These are phyloP conservation scores for Micractinium conductrix DNA, from an alignment of 139 green algal species.

Conservation along the genomic window DNA sequence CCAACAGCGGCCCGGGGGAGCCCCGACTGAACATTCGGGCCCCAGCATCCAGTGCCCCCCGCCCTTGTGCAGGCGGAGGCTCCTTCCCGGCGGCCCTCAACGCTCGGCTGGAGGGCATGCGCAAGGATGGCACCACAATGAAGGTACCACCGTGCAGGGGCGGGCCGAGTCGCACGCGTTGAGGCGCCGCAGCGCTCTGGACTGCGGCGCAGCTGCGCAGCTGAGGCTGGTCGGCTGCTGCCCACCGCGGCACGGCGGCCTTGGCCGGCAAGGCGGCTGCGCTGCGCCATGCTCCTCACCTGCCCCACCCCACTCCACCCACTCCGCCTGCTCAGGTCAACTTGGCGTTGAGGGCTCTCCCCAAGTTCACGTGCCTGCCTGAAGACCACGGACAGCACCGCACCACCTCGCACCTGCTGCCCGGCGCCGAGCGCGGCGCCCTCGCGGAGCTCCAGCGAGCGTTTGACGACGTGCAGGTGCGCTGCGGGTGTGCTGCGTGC, in stretches of 20 bases:
- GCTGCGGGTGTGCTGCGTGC: too few relatives aligned
- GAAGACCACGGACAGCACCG: slow-evolving; percentile 52
- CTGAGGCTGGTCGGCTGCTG: too few relatives aligned
- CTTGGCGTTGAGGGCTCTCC: slow-evolving; percentile 57
- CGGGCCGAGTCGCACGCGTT: too few relatives aligned
- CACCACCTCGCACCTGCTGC: slow-evolving; percentile 65
- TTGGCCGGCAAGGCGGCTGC: too few relatives aligned
- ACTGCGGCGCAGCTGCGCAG: too few relatives aligned
- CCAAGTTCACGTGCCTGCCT: slow-evolving; percentile 61
- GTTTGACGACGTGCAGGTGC: slow-evolving; percentile 27
- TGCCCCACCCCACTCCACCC: not conserved
- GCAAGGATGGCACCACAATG: slow-evolving; percentile 59
- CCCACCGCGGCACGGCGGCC: too few relatives aligned
- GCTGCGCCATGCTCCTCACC: not conserved
- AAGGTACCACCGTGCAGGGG: slow-evolving; percentile 39
- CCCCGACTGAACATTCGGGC: too few relatives aligned
- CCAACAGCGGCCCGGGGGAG: too few relatives aligned
- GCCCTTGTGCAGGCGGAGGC: not conserved
- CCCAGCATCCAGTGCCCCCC: too few relatives aligned
- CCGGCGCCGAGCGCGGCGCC: slow-evolving; percentile 41
- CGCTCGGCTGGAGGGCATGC: slow-evolving; percentile 46
- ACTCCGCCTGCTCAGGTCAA: slow-evolving; percentile 57
- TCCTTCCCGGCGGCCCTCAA: slow-evolving; percentile 53
- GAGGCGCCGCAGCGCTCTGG: too few relatives aligned
- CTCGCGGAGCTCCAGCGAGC: slow-evolving; percentile 1